Evolutionary conservation across 225 moss, liverwort and hornwort genomes (phyloP).

Genomic region (Sphagnum contortum): DNA sequence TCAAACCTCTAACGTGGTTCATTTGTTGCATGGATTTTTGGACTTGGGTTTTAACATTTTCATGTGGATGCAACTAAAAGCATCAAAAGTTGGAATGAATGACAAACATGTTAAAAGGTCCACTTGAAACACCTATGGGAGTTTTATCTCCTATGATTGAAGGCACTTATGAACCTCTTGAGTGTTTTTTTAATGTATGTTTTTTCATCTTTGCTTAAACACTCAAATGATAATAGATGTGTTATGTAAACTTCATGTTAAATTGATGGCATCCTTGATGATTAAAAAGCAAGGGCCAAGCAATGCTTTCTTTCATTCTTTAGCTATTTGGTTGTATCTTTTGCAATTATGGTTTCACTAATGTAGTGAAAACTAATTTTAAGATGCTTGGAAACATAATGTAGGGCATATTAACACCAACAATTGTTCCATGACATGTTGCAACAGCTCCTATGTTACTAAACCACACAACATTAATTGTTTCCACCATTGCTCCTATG

Average conservation of each 20-base stretch:
- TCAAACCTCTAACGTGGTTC: no score
- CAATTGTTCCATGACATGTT: constrained; percentile 51
- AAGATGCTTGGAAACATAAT: constrained; percentile 46
- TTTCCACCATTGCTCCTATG: constrained; percentile 63
- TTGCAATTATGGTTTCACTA: no score
- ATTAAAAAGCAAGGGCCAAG: no score
- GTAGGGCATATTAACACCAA: constrained; percentile 43
- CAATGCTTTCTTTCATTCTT: no score
- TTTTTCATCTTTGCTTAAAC: neutral
- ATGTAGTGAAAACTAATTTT: no score
- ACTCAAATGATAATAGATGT: no score
- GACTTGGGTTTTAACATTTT: no score
- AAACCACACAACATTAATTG: constrained; percentile 38
- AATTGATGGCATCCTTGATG: no score
- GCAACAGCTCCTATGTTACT: constrained; percentile 43
- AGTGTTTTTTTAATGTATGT: constrained; percentile 86
- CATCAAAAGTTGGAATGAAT: constrained; percentile 82
- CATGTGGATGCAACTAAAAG: constrained; percentile 55
- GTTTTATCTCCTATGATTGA: constrained; percentile 43
- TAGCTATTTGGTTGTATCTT: no score
- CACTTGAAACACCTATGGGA: constrained; percentile 66
- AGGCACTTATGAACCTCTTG: constrained; percentile 68
- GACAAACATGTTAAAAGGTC: constrained; percentile 76
- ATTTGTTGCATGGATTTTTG: no score
- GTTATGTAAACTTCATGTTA: no score